Percentiles rank a stretch among this genome's conserved stretches.
Conservation (phyloP, 2,329 filamentous ascomycete species). For the Penicillium sp. region DNA sequence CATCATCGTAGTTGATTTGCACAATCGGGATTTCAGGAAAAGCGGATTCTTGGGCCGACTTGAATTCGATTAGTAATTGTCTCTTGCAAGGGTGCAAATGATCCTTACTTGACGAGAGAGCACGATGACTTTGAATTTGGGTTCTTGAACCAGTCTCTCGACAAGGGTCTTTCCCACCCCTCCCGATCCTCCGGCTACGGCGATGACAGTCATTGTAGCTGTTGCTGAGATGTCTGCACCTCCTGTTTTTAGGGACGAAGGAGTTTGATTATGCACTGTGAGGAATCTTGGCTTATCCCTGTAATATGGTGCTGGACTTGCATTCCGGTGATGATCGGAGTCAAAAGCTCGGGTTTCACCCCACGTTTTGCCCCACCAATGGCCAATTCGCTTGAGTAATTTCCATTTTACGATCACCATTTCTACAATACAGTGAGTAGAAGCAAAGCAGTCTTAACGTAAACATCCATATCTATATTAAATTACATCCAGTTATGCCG, state of each 20-base stretch:
- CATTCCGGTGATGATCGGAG: neutral
- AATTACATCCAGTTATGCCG: neutral
- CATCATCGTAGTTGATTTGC: conserved; percentile 36
- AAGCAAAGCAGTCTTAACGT: neutral
- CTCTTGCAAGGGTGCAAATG: neutral
- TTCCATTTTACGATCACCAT: neutral
- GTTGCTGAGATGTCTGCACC: neutral
- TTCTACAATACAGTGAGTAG: neutral
- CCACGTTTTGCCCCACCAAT: conserved; percentile 13
- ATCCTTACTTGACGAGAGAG: conserved; percentile 43
- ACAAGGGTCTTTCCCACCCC: conserved; percentile 50
- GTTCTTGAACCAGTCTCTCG: conserved; percentile 39
- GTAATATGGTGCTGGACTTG: neutral
- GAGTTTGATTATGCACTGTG: neutral
- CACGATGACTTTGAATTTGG: conserved; percentile 42
- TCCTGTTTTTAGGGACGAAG: neutral
- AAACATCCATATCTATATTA: neutral
- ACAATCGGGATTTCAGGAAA: conserved; percentile 14
- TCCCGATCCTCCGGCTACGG: conserved; percentile 51
- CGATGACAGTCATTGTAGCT: conserved; percentile 42
- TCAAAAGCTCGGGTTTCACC: conserved; percentile 8
- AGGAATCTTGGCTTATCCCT: neutral
- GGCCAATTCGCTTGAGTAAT: neutral
- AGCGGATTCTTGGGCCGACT: neutral
- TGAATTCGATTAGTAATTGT: neutral